These are phyloP conservation scores for Naganishia sp. DNA, from an alignment of 1,284 basidiomycete species.

Conservation along the genomic window DNA sequence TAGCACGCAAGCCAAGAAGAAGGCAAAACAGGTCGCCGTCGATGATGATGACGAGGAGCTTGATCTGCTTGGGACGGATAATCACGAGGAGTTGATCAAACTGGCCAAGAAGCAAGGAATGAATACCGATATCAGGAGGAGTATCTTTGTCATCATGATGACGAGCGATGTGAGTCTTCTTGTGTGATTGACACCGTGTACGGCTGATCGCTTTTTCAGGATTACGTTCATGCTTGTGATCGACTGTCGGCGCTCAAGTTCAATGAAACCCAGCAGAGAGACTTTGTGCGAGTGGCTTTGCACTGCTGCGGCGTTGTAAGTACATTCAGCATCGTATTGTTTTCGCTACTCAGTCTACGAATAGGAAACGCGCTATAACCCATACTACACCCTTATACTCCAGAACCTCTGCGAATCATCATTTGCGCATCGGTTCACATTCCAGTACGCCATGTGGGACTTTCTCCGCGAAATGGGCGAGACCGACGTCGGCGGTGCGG, in stretches of 20 bases:
- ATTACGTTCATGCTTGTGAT: slow-evolving; percentile 91
- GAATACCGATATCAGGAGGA: slow-evolving; percentile 93
- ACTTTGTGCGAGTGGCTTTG: slow-evolving; percentile 85
- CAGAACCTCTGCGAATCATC: slow-evolving; percentile 61
- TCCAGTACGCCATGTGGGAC: slow-evolving; percentile 97
- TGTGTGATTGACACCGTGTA: neutral
- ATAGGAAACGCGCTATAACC: slow-evolving; percentile 89
- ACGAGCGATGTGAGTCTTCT: slow-evolving; percentile 73
- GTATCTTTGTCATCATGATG: slow-evolving; percentile 90
- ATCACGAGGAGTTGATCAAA: slow-evolving; percentile 65
- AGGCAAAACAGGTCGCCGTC: slow-evolving; percentile 7
- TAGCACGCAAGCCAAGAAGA: slow-evolving; percentile 29
- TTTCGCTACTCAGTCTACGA: neutral
- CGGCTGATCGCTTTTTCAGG: slow-evolving; percentile 57
- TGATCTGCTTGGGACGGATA: slow-evolving; percentile 38
- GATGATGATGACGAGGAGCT: slow-evolving; percentile 32
- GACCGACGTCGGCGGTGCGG: slow-evolving; percentile 71
- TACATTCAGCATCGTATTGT: slow-evolving; percentile 21
- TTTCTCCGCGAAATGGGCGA: slow-evolving; percentile 90
- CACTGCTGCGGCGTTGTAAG: slow-evolving; percentile 90
- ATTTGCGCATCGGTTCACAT: slow-evolving; percentile 78
- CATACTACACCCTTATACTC: slow-evolving; percentile 87
- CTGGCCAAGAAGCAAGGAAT: slow-evolving; percentile 92
- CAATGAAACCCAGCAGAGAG: slow-evolving; percentile 87
- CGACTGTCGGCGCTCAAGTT: slow-evolving; percentile 77